Base-by-base conservation (phyloP, 2,329 filamentous ascomycete genomes). In the Xylaria sp. region DNA sequence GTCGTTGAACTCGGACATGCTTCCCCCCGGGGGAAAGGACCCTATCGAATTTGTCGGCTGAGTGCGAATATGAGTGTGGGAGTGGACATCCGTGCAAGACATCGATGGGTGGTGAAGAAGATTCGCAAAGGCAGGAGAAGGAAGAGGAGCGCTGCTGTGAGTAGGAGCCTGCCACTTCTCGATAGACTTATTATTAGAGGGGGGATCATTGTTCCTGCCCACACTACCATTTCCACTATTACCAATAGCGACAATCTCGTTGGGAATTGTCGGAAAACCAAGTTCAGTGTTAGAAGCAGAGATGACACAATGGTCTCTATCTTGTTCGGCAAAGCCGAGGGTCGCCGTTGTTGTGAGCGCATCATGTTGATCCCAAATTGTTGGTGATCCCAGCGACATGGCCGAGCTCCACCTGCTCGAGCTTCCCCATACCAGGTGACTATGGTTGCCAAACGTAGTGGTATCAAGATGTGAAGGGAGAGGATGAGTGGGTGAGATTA, bases 81-180 rank as follows among this genome's bases (percentile, higher is more conserved):
- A 44, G 58, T 67, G 57, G 49, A 31, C 54, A 63, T 62, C 65
- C 44, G 65, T 57, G 61, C 53, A 67, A 56, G 67, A 56, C 57
- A 67, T 57, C 33, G 65, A 36, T 36, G 42, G 61, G 39, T 67
- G 57, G 31, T 55, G 62, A 56, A 59, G 38, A 11, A 44, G 27
- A 49, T 39, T 55, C 27, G 38, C 42, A 33, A 58, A 64, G 10
- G 66, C n/a, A 45, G 62, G 56, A 29, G 60, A 20, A 42, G 25
- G 42, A 17, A 47, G 25, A 44, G 47, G 59, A 51, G 29, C 22
- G 31, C n/a, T 47, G 53, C 17, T 31, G 15, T 59, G 54, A 29
- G 57, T 20, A 47, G 57, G 22, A 42, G 49, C 54, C n/a, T 51
- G 51, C 67, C 63, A 67, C 25, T 49, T 59, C 44, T 47, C 65